Conservation (phyloP, 495 filamentous ascomycete genomes). For the Penicillium simplicissimum region DNA sequence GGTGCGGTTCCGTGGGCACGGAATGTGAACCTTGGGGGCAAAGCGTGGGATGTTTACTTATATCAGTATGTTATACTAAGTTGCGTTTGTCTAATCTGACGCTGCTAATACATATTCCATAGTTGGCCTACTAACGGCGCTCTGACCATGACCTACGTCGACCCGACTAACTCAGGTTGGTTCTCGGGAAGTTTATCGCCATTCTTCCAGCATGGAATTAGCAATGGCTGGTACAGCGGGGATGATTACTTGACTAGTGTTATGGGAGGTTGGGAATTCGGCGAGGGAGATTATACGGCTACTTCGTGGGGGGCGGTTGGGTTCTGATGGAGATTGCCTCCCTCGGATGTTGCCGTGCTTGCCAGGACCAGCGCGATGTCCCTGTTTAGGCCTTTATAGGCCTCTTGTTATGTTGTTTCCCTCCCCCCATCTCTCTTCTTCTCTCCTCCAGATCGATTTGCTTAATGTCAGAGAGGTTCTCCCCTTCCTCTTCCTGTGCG, state of each 20-base stretch:
- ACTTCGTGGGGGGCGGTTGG: background rate
- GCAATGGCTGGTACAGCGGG: background rate
- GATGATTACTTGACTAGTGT: background rate
- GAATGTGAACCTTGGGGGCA: background rate
- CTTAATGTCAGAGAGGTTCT: no score
- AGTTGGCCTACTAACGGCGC: background rate
- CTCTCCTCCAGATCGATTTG: no score
- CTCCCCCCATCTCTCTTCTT: no score
- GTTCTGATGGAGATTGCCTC: no score
- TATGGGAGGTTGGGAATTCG: background rate
- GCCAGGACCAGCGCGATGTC: no score
- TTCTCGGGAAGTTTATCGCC: background rate
- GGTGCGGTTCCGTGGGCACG: background rate
- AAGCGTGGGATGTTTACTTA: background rate
- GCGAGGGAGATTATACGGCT: background rate
- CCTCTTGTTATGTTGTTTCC: no score
- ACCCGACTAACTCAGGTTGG: background rate
- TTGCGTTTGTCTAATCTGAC: background rate
- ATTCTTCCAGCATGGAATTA: background rate
- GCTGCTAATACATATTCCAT: background rate
- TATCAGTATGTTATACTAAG: background rate
- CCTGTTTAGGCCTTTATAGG: no score
- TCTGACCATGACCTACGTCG: background rate
- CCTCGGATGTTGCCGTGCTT: no score
- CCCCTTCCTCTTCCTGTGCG: no score